phyloP scores from a whole-genome alignment of 1,284 basidiomycete species.

The Apiotrichum porosum region DNA sequence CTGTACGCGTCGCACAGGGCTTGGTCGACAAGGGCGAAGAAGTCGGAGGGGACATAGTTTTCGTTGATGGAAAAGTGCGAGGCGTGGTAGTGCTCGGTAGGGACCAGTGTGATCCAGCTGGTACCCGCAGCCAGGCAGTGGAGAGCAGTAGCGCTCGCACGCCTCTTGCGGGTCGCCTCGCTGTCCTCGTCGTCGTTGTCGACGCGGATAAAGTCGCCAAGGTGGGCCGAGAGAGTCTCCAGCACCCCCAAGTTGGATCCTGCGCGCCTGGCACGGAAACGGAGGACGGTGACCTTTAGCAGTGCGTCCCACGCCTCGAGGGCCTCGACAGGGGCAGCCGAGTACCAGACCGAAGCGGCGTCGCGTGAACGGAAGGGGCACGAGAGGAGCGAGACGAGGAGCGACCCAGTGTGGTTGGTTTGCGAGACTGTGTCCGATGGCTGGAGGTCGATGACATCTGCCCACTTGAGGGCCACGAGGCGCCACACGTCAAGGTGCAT shows the following conservation, averaged over 20 bases:
- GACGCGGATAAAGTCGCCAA: constrained; percentile 28
- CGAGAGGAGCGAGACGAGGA: constrained; percentile 39
- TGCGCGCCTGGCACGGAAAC: constrained; percentile 36
- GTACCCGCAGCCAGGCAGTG: constrained; percentile 33
- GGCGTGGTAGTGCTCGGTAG: constrained; percentile 20
- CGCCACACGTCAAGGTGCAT: constrained; percentile 40
- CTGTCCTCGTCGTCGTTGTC: neutral
- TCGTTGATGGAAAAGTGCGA: constrained; percentile 34
- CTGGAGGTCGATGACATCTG: constrained; percentile 25
- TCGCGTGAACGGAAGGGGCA: constrained; percentile 33
- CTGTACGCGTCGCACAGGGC: constrained; percentile 28
- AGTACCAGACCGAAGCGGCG: constrained; percentile 35
- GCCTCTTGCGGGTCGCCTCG: constrained; percentile 5
- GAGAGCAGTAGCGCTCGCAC: constrained; percentile 32
- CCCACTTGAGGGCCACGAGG: constrained; percentile 33
- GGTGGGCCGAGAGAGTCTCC: constrained; percentile 37
- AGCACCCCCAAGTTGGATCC: constrained; percentile 41
- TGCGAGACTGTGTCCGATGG: constrained; percentile 16
- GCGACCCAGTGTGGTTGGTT: constrained; percentile 39
- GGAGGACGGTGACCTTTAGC: constrained; percentile 28
- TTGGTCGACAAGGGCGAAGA: constrained; percentile 28
- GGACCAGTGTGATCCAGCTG: constrained; percentile 26
- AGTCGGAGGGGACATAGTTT: constrained; percentile 37
- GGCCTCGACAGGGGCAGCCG: constrained; percentile 17
- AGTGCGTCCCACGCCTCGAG: constrained; percentile 31